Base-by-base conservation (phyloP, 352 stramenopile genomes). In the Pythium dissimile region DNA sequence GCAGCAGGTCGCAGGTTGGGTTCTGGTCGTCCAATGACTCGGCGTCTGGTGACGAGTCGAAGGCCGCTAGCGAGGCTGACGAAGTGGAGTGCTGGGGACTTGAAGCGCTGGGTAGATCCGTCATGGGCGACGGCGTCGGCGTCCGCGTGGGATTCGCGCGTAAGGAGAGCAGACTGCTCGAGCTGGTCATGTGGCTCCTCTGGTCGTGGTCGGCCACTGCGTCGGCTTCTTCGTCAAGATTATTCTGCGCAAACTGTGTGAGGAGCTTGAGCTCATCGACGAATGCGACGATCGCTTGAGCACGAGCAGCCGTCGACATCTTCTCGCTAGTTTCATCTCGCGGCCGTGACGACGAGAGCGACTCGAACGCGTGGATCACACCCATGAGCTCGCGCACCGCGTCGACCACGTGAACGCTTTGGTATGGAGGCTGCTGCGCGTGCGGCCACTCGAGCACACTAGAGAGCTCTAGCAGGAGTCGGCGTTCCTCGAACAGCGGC, bases 181-280 rank as follows among this genome's bases (percentile, higher is more conserved):
- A 68, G 48, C 77, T 89, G 50, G 65, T 86, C n/a, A 58, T 54
- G 26, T 80, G 75, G 44, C 73, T 84, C 6, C 50, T 45, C 0
- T 52, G 28, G 11, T 47, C 62, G 8, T 6, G 63, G 5, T 6
- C 45, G n/a, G 34, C 32, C 0, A 30, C 58, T 1, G 43, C 59
- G 18, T 71, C 74, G 6, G 18, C 57, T 44, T 88, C 77, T 51
- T 86, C 74, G 16, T 77, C 69, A 8, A 89, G 46, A 39, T 86
- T 80, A 5, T 55, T 81, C 48, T 86, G 75, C 7, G 79, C 79
- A 50, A 86, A 88, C 26, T 84, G 67, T 0, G 75, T 59, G 55
- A 89, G 74, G 12, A 79, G 45, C 13, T 70, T 68, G 2, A 89
- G 59, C 51, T 89, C 79, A 12, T 88, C 75, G 6, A 83, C 57